A percentile compares a stretch with the other conserved stretches of the same genome.
These are phyloP conservation scores for Boletus huronensis DNA, from an alignment of 768 basidiomycete species.

Conservation along the genomic window DNA sequence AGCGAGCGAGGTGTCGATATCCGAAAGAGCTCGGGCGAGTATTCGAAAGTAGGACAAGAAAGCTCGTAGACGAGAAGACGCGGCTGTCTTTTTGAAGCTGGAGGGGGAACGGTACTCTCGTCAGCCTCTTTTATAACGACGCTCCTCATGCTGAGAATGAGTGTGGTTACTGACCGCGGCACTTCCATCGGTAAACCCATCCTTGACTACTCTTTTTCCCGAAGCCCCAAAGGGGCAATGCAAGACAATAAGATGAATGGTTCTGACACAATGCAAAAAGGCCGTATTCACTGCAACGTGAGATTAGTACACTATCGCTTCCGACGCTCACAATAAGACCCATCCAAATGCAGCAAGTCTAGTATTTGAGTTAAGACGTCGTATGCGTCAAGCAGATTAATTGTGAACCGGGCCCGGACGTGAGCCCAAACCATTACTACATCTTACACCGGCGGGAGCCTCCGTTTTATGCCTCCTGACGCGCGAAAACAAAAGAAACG, in stretches of 20 bases:
- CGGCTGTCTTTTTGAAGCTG: conserved; percentile 9
- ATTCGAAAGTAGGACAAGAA: background rate
- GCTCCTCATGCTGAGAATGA: background rate
- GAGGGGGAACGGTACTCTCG: background rate
- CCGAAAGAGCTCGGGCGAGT: background rate
- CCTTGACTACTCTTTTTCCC: background rate
- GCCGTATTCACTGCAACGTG: conserved; percentile 4
- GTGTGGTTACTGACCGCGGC: background rate
- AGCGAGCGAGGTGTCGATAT: background rate
- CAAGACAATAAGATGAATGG: conserved; percentile 20
- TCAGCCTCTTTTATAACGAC: conserved; percentile 17
- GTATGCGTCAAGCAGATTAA: background rate
- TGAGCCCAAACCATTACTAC: background rate
- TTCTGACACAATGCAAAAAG: too few species aligned
- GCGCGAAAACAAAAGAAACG: conserved; percentile 7
- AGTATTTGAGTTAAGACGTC: conserved; percentile 8
- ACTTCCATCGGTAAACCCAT: background rate
- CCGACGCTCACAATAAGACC: conserved; percentile 16
- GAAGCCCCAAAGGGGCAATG: conserved; percentile 2
- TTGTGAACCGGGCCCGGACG: background rate
- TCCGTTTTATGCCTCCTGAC: background rate
- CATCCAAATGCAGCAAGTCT: conserved; percentile 19
- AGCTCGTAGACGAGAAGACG: conserved; percentile 1
- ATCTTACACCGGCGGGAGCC: background rate
- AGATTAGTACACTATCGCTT: background rate